Conservation (phyloP, 805 yeast genomes). For the Candida ponderosae region DNA sequence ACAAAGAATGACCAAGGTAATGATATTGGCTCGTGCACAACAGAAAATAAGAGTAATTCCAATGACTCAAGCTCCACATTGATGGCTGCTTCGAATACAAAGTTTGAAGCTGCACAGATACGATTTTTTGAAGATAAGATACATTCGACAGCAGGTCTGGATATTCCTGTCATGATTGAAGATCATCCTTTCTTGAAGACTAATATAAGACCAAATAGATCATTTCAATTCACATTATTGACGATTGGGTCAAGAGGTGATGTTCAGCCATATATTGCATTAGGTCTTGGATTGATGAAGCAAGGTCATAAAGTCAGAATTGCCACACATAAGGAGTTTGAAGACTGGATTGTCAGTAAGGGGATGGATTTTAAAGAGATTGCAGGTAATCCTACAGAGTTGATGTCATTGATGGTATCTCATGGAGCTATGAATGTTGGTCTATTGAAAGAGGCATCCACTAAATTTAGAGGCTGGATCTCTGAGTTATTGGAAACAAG, state of each 20-base stretch:
- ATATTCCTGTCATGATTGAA: constrained; percentile 62
- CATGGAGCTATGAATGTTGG: constrained; percentile 84
- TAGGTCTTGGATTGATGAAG: constrained; percentile 66
- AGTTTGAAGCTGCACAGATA: constrained; percentile 48
- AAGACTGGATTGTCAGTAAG: constrained; percentile 61
- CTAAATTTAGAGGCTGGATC: constrained; percentile 79
- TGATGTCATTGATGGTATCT: constrained; percentile 87
- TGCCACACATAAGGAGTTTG: constrained; percentile 80
- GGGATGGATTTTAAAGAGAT: constrained; percentile 64
- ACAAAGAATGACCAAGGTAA: constrained; percentile 3
- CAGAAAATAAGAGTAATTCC: constrained; percentile 7
- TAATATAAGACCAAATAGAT: constrained; percentile 42
- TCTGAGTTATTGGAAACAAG: constrained; percentile 59
- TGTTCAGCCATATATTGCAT: constrained; percentile 91
- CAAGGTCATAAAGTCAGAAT: constrained; percentile 86
- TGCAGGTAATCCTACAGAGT: constrained; percentile 90
- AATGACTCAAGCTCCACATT: constrained; percentile 13
- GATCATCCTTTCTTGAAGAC: constrained; percentile 50
- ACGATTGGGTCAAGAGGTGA: constrained; percentile 97
- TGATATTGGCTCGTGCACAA: constrained; percentile 14
- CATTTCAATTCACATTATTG: constrained; percentile 55
- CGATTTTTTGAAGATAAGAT: constrained; percentile 62
- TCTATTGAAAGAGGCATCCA: constrained; percentile 74
- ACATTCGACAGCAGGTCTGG: constrained; percentile 49
- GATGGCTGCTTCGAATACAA: constrained; percentile 17